Conservation (phyloP, 805 yeast genomes). For the Blastobotrys chiropterorum region DNA sequence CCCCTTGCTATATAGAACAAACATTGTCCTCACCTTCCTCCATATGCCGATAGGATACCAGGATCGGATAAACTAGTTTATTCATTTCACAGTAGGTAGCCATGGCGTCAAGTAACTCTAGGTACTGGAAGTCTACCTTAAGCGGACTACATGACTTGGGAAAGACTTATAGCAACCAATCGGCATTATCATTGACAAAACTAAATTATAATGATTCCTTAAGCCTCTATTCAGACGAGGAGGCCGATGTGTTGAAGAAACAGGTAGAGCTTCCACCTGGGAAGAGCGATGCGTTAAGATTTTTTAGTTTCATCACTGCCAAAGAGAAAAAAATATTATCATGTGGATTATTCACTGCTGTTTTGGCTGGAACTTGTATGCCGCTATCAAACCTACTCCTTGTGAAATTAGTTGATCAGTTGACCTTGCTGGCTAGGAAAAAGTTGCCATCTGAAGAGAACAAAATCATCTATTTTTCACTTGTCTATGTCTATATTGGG, state of each 20-base stretch:
- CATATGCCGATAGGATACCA: too few species aligned
- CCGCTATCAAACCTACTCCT: neutral
- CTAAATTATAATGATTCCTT: neutral
- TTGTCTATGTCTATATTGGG: neutral
- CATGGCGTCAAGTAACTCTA: neutral
- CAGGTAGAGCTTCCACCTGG: neutral
- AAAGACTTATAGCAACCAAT: neutral
- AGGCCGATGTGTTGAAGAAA: neutral
- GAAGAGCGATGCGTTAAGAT: neutral
- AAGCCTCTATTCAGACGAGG: neutral
- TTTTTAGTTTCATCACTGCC: neutral
- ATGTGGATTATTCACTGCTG: neutral
- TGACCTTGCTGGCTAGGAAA: neutral
- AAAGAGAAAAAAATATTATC: neutral
- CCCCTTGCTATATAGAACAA: neutral
- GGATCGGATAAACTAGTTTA: too few species aligned
- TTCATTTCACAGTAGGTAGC: neutral
- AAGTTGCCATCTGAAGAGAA: neutral
- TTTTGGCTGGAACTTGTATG: neutral
- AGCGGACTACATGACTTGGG: neutral
- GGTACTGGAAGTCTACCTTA: neutral
- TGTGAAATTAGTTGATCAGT: neutral
- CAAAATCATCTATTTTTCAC: neutral
- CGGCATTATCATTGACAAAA: neutral
- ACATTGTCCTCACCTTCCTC: too few species aligned